phyloP scores from a whole-genome alignment of 1,139 yeast genomes.

The Hyphopichia burtonii region DNA sequence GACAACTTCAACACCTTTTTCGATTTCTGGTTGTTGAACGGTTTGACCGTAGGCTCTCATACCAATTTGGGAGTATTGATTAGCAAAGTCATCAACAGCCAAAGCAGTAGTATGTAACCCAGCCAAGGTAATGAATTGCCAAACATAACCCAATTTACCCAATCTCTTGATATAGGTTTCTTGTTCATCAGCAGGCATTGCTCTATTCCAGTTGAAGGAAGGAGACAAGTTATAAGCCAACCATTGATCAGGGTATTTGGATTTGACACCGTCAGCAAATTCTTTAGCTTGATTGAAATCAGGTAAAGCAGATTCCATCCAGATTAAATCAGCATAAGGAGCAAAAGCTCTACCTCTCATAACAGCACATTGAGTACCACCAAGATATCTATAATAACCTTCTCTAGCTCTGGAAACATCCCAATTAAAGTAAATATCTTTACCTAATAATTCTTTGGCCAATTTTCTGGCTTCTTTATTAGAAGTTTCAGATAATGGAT shows the following conservation, averaged over 20 bases:
- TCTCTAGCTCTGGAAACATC: slow-evolving; percentile 94
- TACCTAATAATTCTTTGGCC: slow-evolving; percentile 76
- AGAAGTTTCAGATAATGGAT: slow-evolving; percentile 74
- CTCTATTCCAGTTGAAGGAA: slow-evolving; percentile 96
- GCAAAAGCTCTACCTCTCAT: slow-evolving; percentile 97
- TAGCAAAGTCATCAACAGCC: slow-evolving; percentile 84
- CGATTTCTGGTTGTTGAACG: slow-evolving; percentile 88
- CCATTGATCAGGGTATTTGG: slow-evolving; percentile 86
- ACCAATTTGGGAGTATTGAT: slow-evolving; percentile 75
- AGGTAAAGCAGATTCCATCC: slow-evolving; percentile 99
- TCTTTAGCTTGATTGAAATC: slow-evolving; percentile 92
- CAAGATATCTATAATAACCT: slow-evolving; percentile 94
- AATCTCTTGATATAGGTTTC: slow-evolving; percentile 86
- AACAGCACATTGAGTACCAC: slow-evolving; percentile 97
- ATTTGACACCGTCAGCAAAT: slow-evolving; percentile 88
- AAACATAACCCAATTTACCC: slow-evolving; percentile 87
- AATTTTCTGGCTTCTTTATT: slow-evolving; percentile 77
- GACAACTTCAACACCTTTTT: slow-evolving; percentile 88
- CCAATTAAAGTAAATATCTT: slow-evolving; percentile 92
- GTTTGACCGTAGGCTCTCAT: slow-evolving; percentile 93
- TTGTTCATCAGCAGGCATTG: slow-evolving; percentile 86
- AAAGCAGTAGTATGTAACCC: slow-evolving; percentile 96
- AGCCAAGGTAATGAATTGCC: slow-evolving; percentile 98
- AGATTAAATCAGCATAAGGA: slow-evolving; percentile 91
- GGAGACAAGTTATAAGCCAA: slow-evolving; percentile 95